Base-by-base conservation (phyloP, 805 yeast genomes). In the Myxozyma kluyveri region DNA sequence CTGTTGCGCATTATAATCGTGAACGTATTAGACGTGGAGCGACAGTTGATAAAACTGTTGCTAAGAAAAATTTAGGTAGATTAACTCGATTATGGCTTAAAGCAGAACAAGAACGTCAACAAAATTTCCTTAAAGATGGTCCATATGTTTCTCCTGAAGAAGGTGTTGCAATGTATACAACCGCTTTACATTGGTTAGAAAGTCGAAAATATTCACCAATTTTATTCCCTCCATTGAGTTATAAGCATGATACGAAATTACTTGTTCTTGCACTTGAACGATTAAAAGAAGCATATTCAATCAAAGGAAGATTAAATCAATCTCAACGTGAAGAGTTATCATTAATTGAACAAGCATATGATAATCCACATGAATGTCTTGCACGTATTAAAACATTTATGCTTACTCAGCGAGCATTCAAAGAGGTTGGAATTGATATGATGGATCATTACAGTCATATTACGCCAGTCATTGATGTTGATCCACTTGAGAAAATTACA, bases 341-440 rank as follows among this genome's bases (percentile, higher is more conserved):
- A 0, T 72, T 91, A 56, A 88, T 93, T 42, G 99, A 93, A 65
- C 95, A 89, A 64, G 98, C 98, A 0, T 93, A 88, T 66, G 99
- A 93, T 63, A 88, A 88, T 61, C 99, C 99, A 0, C 96, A 89
- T 66, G 98, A 95, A 64, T 84, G 90, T 56, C 72, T 93, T 52
- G 85, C 84, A 14, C 79, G 96, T 56, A 79, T 93, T 50, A 93
- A 93, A 69, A 84, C 84, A 62, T 82, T 83, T 39, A 69, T 93
- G 42, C 72, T 89, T 50, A 86, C 96, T 0, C 96, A 90, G 67
- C 75, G 98, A 56, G 93, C 88, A 7, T 93, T 93, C 71, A 90
- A 90, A 65, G 97, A 93, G 52, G 88, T 84, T 1, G 81, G 82
- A 1, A 65, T 93, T 33, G 91, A 88, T 48, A 84, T 93, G 95